Evolutionary conservation across 768 basidiomycete genomes (phyloP).

Genomic region (Chalciporus pseudorubinellus): DNA sequence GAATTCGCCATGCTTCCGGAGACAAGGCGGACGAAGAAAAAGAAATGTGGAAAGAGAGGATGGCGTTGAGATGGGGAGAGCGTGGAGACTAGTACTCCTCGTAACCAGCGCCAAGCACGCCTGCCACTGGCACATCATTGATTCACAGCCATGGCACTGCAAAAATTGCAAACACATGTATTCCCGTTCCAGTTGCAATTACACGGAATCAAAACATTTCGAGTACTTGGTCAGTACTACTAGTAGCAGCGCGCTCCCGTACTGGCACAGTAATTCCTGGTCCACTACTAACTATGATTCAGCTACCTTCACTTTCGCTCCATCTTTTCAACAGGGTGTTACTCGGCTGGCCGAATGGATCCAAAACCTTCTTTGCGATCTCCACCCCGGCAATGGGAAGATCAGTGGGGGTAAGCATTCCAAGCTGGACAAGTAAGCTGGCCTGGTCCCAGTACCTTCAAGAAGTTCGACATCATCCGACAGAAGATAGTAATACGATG

Average conservation of each 20-base stretch:
- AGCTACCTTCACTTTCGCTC: slow-evolving; percentile 36
- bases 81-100: no score
- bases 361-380: slow-evolving; percentile 38
- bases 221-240: neutral
- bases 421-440: slow-evolving; percentile 43
- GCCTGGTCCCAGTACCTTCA: slow-evolving; percentile 50
- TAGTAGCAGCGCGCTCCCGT: neutral
- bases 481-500: neutral
- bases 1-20: slow-evolving; percentile 26
- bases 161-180: no score
- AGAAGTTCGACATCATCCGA: neutral
- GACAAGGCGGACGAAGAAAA: slow-evolving; percentile 13
- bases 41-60: neutral
- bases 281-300: slow-evolving; percentile 1
- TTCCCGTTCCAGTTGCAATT: no score
- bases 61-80: neutral
- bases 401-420: slow-evolving; percentile 30
- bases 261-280: no score
- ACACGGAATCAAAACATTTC: neutral
- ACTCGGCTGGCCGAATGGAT: slow-evolving; percentile 42
- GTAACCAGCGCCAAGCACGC: neutral
- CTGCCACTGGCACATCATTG: no score
- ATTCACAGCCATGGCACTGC: no score
- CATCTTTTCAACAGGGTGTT: slow-evolving; percentile 37
- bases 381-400: slow-evolving; percentile 43